phyloP scores from a whole-genome alignment of 441 rosid genomes.

The Populus trichocarpa region DNA sequence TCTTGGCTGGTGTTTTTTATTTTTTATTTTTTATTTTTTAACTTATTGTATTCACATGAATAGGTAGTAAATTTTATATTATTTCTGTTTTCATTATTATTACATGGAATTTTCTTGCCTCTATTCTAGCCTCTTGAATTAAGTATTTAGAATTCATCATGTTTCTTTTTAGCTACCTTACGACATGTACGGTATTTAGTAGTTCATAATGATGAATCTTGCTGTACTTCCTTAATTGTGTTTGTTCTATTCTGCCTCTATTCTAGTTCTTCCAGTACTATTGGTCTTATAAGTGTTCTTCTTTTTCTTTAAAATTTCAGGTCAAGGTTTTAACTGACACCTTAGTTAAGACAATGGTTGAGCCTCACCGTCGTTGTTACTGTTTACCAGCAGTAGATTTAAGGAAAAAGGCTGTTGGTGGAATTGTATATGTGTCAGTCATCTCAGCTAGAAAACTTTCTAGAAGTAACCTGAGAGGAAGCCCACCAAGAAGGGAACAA shows the following conservation, averaged over 20 bases:
- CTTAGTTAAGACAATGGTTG: conserved; percentile 87
- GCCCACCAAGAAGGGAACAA: conserved; percentile 54
- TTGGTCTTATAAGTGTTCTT: background rate
- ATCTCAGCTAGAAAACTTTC: conserved; percentile 68
- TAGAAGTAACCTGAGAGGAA: conserved; percentile 55
- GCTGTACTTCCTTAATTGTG: background rate
- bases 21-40: conserved; percentile 18
- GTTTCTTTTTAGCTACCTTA: background rate
- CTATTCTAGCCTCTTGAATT: background rate
- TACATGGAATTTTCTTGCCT: background rate
- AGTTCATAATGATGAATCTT: background rate
- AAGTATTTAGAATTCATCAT: background rate
- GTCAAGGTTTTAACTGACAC: conserved; percentile 78
- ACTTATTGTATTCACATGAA: background rate
- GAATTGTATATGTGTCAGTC: conserved; percentile 73
- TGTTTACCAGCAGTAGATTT: conserved; percentile 74
- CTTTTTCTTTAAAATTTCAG: conserved; percentile 31
- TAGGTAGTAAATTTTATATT: conserved; percentile 5
- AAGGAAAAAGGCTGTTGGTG: conserved; percentile 80
- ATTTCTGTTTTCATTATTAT: background rate
- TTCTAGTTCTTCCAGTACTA: background rate
- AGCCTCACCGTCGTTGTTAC: conserved; percentile 79
- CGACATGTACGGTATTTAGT: background rate
- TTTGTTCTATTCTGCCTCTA: background rate
- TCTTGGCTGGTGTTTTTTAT: conserved; percentile 72